Conservation (phyloP, 768 basidiomycete genomes). For the Calocybe cyanea region DNA sequence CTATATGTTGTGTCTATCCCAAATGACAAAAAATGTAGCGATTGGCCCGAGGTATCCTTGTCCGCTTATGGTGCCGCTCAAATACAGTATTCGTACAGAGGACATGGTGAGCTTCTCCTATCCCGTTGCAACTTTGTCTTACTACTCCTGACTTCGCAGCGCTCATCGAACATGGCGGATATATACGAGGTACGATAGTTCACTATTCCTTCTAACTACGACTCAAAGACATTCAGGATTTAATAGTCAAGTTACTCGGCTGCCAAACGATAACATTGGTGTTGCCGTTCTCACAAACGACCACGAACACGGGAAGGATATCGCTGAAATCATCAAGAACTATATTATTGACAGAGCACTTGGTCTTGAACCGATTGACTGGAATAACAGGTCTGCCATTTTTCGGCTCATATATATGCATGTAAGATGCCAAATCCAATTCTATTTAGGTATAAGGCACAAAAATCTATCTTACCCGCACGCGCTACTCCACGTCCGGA, state of each 20-base stretch:
- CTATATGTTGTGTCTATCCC: neutral
- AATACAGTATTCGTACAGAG: slow-evolving; percentile 20
- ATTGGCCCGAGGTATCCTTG: slow-evolving; percentile 22
- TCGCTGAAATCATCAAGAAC: slow-evolving; percentile 20
- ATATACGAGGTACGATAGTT: slow-evolving; percentile 5
- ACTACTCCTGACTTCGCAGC: neutral
- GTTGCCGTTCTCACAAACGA: slow-evolving; percentile 26
- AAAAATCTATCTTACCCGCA: slow-evolving; percentile 5
- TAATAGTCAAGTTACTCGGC: slow-evolving; percentile 11
- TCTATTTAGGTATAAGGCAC: slow-evolving; percentile 2
- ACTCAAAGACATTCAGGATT: slow-evolving; percentile 3
- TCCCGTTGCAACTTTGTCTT: neutral
- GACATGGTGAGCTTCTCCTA: slow-evolving; percentile 16
- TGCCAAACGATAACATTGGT: slow-evolving; percentile 17
- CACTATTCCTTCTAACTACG: neutral
- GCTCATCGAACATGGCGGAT: slow-evolving; percentile 9
- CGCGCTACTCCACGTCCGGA: slow-evolving; percentile 12
- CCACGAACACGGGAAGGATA: slow-evolving; percentile 15
- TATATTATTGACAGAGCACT: slow-evolving; percentile 22
- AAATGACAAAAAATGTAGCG: neutral
- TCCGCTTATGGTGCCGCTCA: slow-evolving; percentile 24
- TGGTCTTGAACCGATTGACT: slow-evolving; percentile 21
- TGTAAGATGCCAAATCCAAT: no score
- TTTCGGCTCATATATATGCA: neutral
- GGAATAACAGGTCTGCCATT: slow-evolving; percentile 18